phyloP scores from a whole-genome alignment of 2,329 filamentous ascomycete genomes.

The Domatiomyces catenatus region DNA sequence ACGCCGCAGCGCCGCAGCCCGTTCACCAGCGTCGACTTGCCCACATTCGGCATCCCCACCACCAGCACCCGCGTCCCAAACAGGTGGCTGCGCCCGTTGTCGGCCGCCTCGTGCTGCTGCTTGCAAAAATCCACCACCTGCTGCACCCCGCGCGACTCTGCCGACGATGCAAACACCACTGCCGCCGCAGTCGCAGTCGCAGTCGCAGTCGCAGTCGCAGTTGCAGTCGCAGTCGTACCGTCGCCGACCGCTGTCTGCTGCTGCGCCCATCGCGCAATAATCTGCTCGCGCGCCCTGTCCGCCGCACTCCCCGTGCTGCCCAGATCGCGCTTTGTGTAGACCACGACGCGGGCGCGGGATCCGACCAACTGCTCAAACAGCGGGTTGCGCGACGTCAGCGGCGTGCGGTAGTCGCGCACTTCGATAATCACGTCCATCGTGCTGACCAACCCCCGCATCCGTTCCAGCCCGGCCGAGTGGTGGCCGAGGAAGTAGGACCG shows the following conservation, averaged over 20 bases:
- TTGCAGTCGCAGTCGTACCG: too few species aligned
- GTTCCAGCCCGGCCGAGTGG: constrained; percentile 63
- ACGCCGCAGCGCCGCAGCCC: constrained; percentile 58
- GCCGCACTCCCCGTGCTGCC: constrained; percentile 33
- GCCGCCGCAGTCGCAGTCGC: too few species aligned
- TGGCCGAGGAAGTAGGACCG: constrained; percentile 92
- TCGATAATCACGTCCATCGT: constrained; percentile 81
- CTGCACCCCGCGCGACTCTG: background rate
- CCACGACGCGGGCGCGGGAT: constrained; percentile 58
- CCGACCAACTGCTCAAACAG: constrained; percentile 66
- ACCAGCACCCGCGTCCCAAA: constrained; percentile 73
- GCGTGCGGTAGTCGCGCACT: constrained; percentile 84
- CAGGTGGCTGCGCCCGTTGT: constrained; percentile 37
- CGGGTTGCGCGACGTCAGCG: constrained; percentile 77
- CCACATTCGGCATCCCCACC: constrained; percentile 95
- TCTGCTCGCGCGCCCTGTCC: constrained; percentile 25
- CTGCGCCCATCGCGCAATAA: constrained; percentile 16
- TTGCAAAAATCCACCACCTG: constrained; percentile 17
- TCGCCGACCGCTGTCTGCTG: background rate
- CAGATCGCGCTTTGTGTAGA: constrained; percentile 84
- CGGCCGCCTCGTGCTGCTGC: constrained; percentile 7
- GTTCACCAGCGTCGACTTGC: constrained; percentile 91
- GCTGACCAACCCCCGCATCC: constrained; percentile 68
- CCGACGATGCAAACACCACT: background rate
- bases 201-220: too few species aligned